Percentiles rank a stretch among this genome's conserved stretches.
These are phyloP conservation scores for Lathyrus aphaca DNA, from an alignment of 306 rosid species.

Conservation along the genomic window DNA sequence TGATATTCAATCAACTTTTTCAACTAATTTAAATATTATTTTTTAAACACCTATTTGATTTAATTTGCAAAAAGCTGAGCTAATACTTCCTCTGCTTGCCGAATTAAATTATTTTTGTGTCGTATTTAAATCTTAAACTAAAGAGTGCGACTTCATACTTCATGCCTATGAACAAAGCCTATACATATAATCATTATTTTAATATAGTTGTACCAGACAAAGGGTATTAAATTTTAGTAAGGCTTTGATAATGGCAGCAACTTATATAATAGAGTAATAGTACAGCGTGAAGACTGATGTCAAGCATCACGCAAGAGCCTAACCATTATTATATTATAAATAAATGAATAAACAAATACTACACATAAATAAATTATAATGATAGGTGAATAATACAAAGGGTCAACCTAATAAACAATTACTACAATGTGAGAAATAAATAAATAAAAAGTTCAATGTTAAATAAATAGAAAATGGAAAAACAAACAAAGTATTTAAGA, in stretches of 20 bases:
- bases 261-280: neutral
- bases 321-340: neutral
- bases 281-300: conserved; percentile 36
- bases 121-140: neutral
- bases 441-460: neutral
- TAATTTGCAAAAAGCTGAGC: too few relatives aligned
- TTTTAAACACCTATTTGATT: too few relatives aligned
- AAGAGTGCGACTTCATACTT: neutral
- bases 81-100: neutral
- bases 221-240: neutral
- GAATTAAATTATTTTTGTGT: neutral
- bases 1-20: too few relatives aligned
- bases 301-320: conserved; percentile 36
- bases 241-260: conserved; percentile 17
- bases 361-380: too few relatives aligned
- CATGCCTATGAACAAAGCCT: neutral
- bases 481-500: neutral
- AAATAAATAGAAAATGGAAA: neutral
- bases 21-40: too few relatives aligned
- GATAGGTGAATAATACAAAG: neutral
- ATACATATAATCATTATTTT: neutral
- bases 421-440: neutral
- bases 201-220: neutral
- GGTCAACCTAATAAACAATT: neutral
- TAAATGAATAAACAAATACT: neutral